Base-by-base conservation (phyloP, 129 eudicot genomes). In the Scalesia atractyloides region DNA sequence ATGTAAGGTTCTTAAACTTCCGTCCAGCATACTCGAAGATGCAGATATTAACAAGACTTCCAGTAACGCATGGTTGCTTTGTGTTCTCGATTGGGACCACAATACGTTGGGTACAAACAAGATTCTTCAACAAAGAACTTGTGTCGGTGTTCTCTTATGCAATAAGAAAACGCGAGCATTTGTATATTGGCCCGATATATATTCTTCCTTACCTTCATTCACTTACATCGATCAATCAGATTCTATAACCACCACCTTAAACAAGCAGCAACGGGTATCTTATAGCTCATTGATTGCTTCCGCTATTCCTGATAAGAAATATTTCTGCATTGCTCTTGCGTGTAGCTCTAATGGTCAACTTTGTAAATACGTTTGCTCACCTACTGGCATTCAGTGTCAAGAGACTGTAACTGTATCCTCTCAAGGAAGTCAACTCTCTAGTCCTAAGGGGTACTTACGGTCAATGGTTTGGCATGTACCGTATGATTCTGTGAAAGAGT, bases 221-320 rank as follows among this genome's bases (percentile, higher is more conserved):
- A 57, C 82, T 49, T 70, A 79, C 76, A 50, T 60, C 0, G 85
- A 82, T 53, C 86, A 72, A 39, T 80, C 70, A 47, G 91, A 81
- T 43, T 72, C 39, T 3, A 86, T 62, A 46, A 46, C 80, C 66
- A 46, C 80, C 66, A 73, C 81, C 41, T 68, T 51, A 48, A 82
- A 69, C 80, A 82, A 81, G 70, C 83, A 57, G 58, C 79, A 58
- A 33, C 73, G 24, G 34, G 79, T 64, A 54, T 83, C 82, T 70
- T 86, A 73, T 46, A 94, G 86, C 77, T 94, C 96, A 68, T 76
- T 94, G 82, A 86, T 94, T 61, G 89, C 88, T 75, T 84, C 97
- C 62, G 78, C 82, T 15, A 63, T 86, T 57, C 87, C 86, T 16
- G 71, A 71, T 46, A 57, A 61, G 68, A 66, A 74, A 36, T 73